Base-by-base conservation (phyloP, 1,284 basidiomycete genomes). In the Apiotrichum brassicae region DNA sequence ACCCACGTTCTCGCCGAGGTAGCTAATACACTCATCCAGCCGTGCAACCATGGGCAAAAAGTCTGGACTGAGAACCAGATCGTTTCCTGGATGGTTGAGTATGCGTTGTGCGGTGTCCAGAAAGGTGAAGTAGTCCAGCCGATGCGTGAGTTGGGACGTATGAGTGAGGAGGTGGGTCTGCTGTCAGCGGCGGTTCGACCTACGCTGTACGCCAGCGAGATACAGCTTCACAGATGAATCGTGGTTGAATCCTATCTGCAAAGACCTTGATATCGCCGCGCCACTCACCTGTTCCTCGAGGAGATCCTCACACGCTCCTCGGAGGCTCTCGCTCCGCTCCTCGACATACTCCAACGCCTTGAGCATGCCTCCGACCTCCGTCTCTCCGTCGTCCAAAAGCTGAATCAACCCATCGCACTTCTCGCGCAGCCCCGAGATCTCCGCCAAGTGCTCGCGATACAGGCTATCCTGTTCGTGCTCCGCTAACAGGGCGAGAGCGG, bases 1-100 rank as follows among this genome's bases (percentile, higher is more conserved):
- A 75, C 88, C 64, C 71, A 92, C 91, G 71, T 94, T 87, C 13
- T 78, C 77, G 60, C 84, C 84, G 32, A 97, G 76, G 65, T 87
- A 95, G 48, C 86, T 86, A 49, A 95, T 84, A 65, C 91, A 95
- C 43, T 91, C 83, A 62, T 93, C 91, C 33, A 95, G 83, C 7
- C 89, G 81, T 62, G 90, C 87, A 32, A 95, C 86, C 89, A 93
- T 93, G 58, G 90, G 86, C 54, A 95, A 71, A 69, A 95, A 95
- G 64, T 92, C 89, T 0, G 84, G 81, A 58, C 87, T 82, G 6
- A 92, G 78, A 28, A 95, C 92, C 18, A 95, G 80, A 0, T 87
- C 84, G 57, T 91, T 87, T 33, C 89, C 90, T 1, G 91, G 90
- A 61, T 89, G 83, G 68, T 94, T 95, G 45, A 97, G 78, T 82